Conservation (phyloP, 2,329 filamentous ascomycete species). For the Microsporum audouinii region DNA sequence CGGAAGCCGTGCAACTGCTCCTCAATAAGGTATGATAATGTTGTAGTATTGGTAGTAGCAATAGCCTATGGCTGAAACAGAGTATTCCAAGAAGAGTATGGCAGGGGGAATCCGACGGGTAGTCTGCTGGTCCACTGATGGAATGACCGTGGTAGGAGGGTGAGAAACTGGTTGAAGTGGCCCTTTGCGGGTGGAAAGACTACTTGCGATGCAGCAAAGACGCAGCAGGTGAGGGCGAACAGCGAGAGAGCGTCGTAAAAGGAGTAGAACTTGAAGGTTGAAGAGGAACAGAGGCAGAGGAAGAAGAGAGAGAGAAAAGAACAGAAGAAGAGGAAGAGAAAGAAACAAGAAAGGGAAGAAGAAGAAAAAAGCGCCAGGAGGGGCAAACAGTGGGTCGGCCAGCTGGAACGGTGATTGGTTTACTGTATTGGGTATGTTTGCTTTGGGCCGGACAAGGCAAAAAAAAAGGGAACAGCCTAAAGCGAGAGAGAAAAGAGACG, state of each 20-base stretch:
- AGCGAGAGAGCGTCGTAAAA: neutral
- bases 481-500: neutral
- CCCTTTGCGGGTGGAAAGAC: neutral
- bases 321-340: conserved; percentile 19
- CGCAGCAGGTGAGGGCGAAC: neutral
- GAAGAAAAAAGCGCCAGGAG: conserved; percentile 12
- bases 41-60: neutral
- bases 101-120: neutral
- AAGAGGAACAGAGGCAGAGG: conserved; percentile 20
- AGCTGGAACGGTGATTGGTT: neutral
- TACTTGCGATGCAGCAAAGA: neutral
- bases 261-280: conserved; percentile 14
- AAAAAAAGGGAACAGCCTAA: neutral
- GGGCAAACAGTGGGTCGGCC: conserved; percentile 4
- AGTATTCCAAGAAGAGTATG: neutral
- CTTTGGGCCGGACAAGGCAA: conserved; percentile 28
- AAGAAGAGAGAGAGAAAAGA: conserved; percentile 22
- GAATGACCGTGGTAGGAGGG: neutral
- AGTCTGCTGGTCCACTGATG: neutral
- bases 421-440: conserved; percentile 12
- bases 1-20: conserved; percentile 4
- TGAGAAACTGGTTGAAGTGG: neutral
- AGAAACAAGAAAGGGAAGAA: conserved; percentile 13
- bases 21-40: conserved; percentile 1
- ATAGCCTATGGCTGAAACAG: conserved; percentile 1